Percentiles rank a stretch among this genome's conserved stretches.
Evolutionary conservation across 139 green algal genomes (phyloP).

Genomic region (Yamagishiella unicocca): DNA sequence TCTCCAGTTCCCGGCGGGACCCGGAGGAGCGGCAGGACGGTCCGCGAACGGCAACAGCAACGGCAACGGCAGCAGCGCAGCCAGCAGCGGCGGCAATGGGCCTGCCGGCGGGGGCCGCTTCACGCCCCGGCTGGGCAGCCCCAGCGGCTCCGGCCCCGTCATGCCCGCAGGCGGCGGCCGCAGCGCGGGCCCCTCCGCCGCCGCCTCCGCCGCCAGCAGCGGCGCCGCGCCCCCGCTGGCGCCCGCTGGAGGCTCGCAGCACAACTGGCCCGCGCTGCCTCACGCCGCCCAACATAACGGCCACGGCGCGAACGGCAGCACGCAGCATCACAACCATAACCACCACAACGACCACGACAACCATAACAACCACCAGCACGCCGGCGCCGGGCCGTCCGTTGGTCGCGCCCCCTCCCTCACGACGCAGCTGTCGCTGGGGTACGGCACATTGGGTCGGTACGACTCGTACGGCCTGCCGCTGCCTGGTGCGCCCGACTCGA

Average conservation of each 20-base stretch:
- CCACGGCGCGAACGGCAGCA: neutral
- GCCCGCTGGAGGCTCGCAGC: no score
- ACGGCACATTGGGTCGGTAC: no score
- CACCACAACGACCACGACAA: neutral
- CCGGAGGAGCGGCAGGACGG: no score
- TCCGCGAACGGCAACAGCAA: neutral
- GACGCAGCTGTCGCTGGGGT: neutral
- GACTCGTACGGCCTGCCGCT: neutral
- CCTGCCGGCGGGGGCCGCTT: neutral
- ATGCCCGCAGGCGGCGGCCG: no score
- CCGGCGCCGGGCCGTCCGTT: neutral
- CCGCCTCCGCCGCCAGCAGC: neutral
- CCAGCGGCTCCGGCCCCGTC: neutral
- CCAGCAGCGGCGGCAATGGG: neutral
- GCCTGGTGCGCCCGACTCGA: neutral
- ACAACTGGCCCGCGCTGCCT: no score
- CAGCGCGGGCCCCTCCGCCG: no score
- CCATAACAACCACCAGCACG: neutral
- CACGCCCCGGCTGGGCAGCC: neutral
- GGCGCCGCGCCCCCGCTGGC: neutral
- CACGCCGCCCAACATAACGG: neutral
- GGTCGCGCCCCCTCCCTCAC: neutral
- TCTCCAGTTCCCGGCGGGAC: neutral
- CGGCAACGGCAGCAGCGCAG: neutral
- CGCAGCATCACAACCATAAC: neutral